Base-by-base conservation (phyloP, 306 rosid species). In the Castanopsis chinensis region DNA sequence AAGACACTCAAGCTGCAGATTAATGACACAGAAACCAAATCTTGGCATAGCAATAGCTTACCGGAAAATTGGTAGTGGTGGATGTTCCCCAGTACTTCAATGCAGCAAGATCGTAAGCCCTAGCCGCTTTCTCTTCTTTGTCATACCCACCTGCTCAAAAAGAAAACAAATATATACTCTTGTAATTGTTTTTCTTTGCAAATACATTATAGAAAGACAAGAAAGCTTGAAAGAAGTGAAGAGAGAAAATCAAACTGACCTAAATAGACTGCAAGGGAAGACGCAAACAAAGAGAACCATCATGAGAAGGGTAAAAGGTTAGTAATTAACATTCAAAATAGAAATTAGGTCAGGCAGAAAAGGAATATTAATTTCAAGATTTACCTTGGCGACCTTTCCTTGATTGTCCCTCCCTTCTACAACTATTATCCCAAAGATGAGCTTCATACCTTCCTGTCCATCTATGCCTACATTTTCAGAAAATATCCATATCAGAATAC, bases 391-490 rank as follows among this genome's bases (percentile, higher is more conserved):
- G 93, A 59, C 99, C 99, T 85, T 96, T 96, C 74, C 99, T 92
- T 33, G 99, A 96, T 87, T 96, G 99, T 4, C 99, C 99, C 86
- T 96, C 99, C 87, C 99, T 93, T 87, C 99, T 88, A 73, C 99
- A 96, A 67, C 98, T 96, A 73, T 96, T 96, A 77, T 96, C 99
- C 98, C 99, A 96, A 63, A 96, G 93, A 75, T 96, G 99, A 82
- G 99, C 99, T 77, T 96, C 99, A 82, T 96, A 96, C 73, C 99
- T 89, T 49, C 98, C 99, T 1, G 99, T 96, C 99, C 99, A 96
- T 79, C 99, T 88, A 89, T 96, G 99, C 82, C 99, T 96, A 64
- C 75, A 45, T 21, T 20, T 41, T 72, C 28, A 14, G 8, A 58
- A 32, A 41, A 74, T 35, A 41, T 43, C 73, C 53, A 76, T 65